Conservation (phyloP, 2,329 filamentous ascomycete species). For the Cephalotrichum gorgonifer region DNA sequence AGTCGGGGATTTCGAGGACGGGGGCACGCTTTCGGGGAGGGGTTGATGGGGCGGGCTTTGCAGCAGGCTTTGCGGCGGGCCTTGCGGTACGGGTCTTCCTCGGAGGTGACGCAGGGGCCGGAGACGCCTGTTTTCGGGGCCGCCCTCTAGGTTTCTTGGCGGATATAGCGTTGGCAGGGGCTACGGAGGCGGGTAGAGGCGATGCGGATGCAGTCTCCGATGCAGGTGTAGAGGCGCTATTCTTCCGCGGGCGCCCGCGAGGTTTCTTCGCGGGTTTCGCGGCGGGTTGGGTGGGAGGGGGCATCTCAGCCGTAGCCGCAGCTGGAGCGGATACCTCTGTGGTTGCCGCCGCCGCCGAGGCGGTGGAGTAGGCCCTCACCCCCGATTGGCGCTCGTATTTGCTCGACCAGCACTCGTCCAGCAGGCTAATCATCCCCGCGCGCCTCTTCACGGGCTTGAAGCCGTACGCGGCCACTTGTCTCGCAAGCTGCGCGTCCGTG, state of each 20-base stretch:
- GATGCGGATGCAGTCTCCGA: not conserved
- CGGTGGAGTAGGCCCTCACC: conserved; percentile 11
- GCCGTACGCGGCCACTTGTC: conserved; percentile 52
- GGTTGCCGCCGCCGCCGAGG: conserved; percentile 6
- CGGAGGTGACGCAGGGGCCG: not conserved
- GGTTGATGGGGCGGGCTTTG: not conserved
- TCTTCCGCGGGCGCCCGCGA: conserved; percentile 24
- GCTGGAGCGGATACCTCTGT: not conserved
- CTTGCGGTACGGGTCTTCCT: too few species aligned
- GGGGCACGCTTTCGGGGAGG: not conserved
- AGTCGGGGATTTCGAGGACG: conserved; percentile 8
- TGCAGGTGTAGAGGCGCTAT: conserved; percentile 6
- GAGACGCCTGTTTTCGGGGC: conserved; percentile 23
- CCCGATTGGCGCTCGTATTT: conserved; percentile 25
- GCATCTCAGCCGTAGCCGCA: conserved; percentile 1
- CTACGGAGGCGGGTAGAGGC: conserved; percentile 13
- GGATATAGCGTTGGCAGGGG: conserved; percentile 23
- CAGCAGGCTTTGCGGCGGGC: not conserved
- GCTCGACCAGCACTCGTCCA: conserved; percentile 62
- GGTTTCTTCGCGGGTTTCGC: conserved; percentile 12
- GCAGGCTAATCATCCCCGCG: conserved; percentile 56
- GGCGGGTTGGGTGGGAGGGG: not conserved
- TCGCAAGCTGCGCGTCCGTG: conserved; percentile 52
- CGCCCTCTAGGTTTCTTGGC: conserved; percentile 22
- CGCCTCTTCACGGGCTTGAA: conserved; percentile 65